Evolutionary conservation across 2,329 filamentous ascomycete species (phyloP), one percentile per base, ranked within the genome.

Genomic region (Ophiostoma ulmi): DNA sequence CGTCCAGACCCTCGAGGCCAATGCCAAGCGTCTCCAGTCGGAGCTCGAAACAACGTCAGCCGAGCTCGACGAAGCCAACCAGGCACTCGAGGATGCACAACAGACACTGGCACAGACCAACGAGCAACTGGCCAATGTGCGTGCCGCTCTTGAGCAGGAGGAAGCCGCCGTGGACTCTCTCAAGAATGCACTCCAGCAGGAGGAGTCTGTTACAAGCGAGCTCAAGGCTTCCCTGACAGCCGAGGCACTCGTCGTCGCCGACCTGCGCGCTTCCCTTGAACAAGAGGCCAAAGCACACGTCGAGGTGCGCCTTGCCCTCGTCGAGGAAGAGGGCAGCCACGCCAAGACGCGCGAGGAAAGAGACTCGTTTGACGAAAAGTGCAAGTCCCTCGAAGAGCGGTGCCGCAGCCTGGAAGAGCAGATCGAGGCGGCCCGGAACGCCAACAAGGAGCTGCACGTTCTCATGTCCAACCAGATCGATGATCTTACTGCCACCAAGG

Each of bases 381-480:
- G 72, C 3, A 41, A 69, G 11, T 66, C 67, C 4, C 65, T 64
- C 11, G 64, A 73, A 41, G 69, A 72, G 5, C 63, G 31, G 63
- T 41, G 36, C 36, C 44, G 14, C 2, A 48, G 44, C 41, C 67
- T 74, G 5, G 73, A 75, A 14, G 41, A 52, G 13, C 70, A 74
- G 67, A 69, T 74, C 2, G 38, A n/a, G 26, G 70, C 72, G 0
- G 69, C 70, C 5, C 70, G 71, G 3, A 63, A 70, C 1, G 70
- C 72, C 11, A 67, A 70, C 13, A 70, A 69, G 26, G 71, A 74
- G 63, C 64, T 72, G 36, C 70, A 74, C n/a, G 26, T 48, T 17
- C 67, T 74, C 22, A 70, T 74, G 65, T 61, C 72, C 1, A 63
- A 48, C 13, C 71, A 74, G 35, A 72, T 75, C 13, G 68, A 70